Evolutionary conservation across 179 eudicot genomes (phyloP), one percentile per base, ranked within the genome.

Genomic region (Amaranthus tricolor): DNA sequence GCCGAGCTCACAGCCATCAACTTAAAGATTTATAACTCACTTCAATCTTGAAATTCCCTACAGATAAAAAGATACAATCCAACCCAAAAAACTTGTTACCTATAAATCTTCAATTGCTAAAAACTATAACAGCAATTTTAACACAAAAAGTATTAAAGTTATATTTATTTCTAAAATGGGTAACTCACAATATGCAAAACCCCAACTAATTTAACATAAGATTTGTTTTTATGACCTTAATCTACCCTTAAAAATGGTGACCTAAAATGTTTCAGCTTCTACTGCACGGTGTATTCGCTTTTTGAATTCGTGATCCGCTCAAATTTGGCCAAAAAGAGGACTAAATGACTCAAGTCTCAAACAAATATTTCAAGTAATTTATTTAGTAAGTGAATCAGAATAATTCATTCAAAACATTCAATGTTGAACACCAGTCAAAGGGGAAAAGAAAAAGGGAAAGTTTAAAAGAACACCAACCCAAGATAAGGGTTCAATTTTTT

Each of bases 1-100:
- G 84, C 85, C 31, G 95, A 90, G 54, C 83, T 85, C 66, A 88
- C 89, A 82, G 85, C 87, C 92, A 90, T 90, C 96, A 90, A 88
- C 84, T 75, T 73, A 40, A 51, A 62, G 43, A 62, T 47, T 74
- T 48, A 11, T 74, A 15, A 75, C 57, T 67, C 19, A 43, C 73
- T 78, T 80, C 79, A 82, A 55, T 68, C 61, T 64, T 67, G 68
- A 79, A 66, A 63, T 71, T 31, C 70, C 77, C 85, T 82, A 79
- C 12, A 74, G 52, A 7, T 66, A 12, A 61, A 20, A 60, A 2
- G 40, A 20, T 21, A 52, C 20, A 31, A 12, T 53, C 63, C 54
- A 62, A 43, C 21, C 58, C 40, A 49, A 49, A 48, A 49, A 16
- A 3, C n/a, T 15, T 14, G 17, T 19, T 16, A 53, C 44, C 58